Evolutionary conservation across 768 basidiomycete genomes (phyloP), one percentile per base, ranked within the genome.

Genomic region (Serpula lacrymans): DNA sequence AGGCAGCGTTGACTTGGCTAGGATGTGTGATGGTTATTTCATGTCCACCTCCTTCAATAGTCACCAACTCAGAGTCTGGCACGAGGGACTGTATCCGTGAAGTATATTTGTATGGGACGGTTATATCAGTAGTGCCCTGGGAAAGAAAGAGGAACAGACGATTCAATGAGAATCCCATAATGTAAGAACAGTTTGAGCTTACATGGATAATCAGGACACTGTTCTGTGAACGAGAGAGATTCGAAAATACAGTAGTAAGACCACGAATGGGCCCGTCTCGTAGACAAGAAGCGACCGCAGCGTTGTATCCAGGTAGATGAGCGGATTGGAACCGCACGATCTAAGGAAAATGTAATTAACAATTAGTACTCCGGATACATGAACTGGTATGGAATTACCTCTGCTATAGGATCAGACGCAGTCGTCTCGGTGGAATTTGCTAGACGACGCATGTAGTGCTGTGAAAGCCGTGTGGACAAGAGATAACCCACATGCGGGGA

Each of bases 271-370:
- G 85, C 1, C 85, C 85, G 27, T 83, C 75, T 24, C 85, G 74
- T 18, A 88, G 65, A 3, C 80, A 84, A 4, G 84, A 87, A 1
- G 85, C 85, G n/a, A 88, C 63, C 0, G 86, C 86, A 16, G 77
- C 72, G 48, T 88, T 86, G 56, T 78, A 88, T 4, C 86, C 77
- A 1, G 81, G 75, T 5, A 88, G 70, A 53, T 86, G 80, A 1
- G 86, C 86, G 0, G 83, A 83, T 61, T 88, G 86, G 10, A 86
- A 64, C n/a, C 84, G 75, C 1, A 88, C 79, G 41, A 88, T 80
- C 78, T 84, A 22, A 17, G 25, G 1, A 48, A 11, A 48, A 45
- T n/a, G 7, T 6, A 9, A 34, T 16, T 11, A 17, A 13, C 16
- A 16, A 1, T 26, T 13, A 18, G 13, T n/a, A n/a, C n/a, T n/a